Percentiles rank a stretch among this genome's conserved stretches.
These are phyloP conservation scores for Claviceps sp. DNA, from an alignment of 2,329 filamentous ascomycete species.

Conservation along the genomic window DNA sequence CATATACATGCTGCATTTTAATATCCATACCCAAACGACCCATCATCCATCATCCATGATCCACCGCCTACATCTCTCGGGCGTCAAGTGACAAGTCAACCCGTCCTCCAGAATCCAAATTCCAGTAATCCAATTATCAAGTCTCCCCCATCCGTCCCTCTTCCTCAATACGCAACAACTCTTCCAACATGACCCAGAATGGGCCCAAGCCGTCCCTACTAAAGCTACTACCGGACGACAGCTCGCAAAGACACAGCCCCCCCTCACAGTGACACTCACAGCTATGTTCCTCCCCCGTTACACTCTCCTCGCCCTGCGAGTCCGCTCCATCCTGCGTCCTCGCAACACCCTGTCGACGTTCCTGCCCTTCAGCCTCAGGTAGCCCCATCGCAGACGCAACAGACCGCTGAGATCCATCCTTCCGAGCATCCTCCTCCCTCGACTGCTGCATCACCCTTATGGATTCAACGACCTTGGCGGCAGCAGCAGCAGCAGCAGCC, in stretches of 20 bases:
- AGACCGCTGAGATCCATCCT: too few relatives aligned
- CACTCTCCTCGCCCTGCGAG: neutral
- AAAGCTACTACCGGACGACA: slow-evolving; percentile 4
- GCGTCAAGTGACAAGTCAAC: too few relatives aligned
- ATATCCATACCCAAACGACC: too few relatives aligned
- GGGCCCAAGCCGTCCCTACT: slow-evolving; percentile 12
- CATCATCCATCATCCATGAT: too few relatives aligned
- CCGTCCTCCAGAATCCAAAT: too few relatives aligned
- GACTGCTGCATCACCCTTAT: neutral
- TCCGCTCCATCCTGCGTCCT: slow-evolving; percentile 3
- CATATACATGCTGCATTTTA: too few relatives aligned
- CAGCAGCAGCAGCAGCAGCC: neutral
- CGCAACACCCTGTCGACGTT: neutral
- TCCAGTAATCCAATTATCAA: neutral
- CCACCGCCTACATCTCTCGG: too few relatives aligned
- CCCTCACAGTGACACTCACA: neutral
- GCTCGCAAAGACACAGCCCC: too few relatives aligned
- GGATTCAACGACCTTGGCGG: neutral
- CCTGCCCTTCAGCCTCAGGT: neutral
- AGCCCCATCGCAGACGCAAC: neutral
- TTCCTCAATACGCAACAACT: slow-evolving; percentile 16
- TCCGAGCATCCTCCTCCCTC: neutral
- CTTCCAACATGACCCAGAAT: slow-evolving; percentile 19
- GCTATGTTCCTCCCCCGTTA: neutral
- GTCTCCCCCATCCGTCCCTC: neutral